Conservation (phyloP, 179 eudicot genomes). For the Pouteria campechiana region DNA sequence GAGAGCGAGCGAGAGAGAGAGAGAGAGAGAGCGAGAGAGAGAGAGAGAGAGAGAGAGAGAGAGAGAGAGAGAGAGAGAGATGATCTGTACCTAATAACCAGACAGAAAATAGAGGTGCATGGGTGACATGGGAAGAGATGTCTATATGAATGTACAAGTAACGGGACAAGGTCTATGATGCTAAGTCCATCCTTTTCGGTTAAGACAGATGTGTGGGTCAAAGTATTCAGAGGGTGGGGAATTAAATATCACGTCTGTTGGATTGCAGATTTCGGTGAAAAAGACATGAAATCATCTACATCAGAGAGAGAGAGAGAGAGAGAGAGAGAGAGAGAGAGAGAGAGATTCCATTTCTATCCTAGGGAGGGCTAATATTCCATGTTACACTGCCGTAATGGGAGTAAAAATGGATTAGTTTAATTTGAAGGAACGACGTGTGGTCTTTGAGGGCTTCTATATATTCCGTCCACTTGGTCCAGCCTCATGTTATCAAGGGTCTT, state of each 20-base stretch:
- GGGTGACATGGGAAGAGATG: too few species aligned
- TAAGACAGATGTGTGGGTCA: slow-evolving; percentile 46
- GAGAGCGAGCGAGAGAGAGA: too few species aligned
- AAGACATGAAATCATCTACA: slow-evolving; percentile 36
- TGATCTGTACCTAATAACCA: too few species aligned
- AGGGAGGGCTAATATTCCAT: background rate
- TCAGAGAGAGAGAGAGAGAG: too few species aligned
- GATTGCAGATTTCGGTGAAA: slow-evolving; percentile 45
- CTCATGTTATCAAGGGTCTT: slow-evolving; percentile 6
- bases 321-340: background rate
- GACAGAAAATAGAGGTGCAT: too few species aligned
- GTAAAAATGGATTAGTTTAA: too few species aligned
- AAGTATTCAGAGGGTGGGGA: slow-evolving; percentile 17
- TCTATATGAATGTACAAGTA: slow-evolving; percentile 14
- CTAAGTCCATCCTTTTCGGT: slow-evolving; percentile 28
- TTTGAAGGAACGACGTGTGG: background rate
- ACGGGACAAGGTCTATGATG: slow-evolving; percentile 32
- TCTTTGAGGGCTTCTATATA: slow-evolving; percentile 4
- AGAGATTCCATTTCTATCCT: slow-evolving; percentile 28
- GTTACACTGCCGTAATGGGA: background rate
- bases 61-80: too few species aligned
- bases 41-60: too few species aligned
- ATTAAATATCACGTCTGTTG: slow-evolving; percentile 7
- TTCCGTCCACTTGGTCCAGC: slow-evolving; percentile 6
- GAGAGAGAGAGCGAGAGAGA: too few species aligned